Conservation (phyloP, 331 rosid genomes). For the Stylosanthes scabra region DNA sequence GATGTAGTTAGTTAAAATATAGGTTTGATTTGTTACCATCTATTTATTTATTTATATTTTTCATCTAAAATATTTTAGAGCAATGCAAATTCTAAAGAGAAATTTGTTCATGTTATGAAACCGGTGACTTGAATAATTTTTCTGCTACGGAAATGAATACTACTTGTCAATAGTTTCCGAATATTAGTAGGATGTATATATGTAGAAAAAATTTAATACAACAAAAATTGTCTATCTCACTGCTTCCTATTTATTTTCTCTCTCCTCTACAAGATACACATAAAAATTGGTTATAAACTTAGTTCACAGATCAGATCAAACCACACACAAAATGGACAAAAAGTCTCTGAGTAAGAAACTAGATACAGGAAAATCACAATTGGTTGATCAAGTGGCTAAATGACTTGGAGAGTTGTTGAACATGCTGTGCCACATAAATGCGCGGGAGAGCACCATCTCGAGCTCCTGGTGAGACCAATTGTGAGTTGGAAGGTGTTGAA, state of each 20-base stretch:
- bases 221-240: conserved; percentile 32
- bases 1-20: too few relatives aligned
- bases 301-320: conserved; percentile 26
- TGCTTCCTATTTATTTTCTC: conserved; percentile 12
- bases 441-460: conserved; percentile 95
- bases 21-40: too few relatives aligned
- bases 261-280: conserved; percentile 51
- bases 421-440: conserved; percentile 99
- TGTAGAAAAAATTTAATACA: conserved; percentile 24
- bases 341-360: background rate
- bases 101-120: too few relatives aligned
- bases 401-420: conserved; percentile 96
- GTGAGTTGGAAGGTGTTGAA: conserved; percentile 94
- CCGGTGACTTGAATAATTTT: background rate
- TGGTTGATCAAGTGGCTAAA: conserved; percentile 63
- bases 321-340: conserved; percentile 25
- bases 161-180: background rate
- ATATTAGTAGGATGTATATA: background rate
- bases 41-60: too few relatives aligned
- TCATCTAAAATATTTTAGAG: too few relatives aligned
- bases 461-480: conserved; percentile 95
- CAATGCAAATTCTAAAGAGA: too few relatives aligned
- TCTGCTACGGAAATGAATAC: conserved; percentile 19
- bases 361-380: conserved; percentile 37
- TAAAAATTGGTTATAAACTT: conserved; percentile 37